Evolutionary conservation across 371 early-diverging fungal species (phyloP), one percentile per base, ranked within the genome.

Genomic region (Rhizopus arrhizus): DNA sequence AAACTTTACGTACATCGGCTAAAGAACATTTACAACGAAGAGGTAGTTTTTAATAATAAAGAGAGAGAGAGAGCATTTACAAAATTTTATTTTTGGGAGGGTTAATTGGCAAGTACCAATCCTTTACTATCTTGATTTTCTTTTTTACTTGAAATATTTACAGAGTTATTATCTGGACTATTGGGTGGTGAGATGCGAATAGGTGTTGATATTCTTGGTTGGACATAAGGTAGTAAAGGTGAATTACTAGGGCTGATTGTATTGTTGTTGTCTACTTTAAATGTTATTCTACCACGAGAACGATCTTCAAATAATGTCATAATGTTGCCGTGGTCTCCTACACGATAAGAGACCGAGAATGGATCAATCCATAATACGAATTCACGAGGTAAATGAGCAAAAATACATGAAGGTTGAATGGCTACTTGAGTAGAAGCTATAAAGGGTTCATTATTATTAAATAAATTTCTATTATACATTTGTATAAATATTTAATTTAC

Each of bases 281-380:
- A 59, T 16, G 81, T 75, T 54, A 87, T 68, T 54, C 85, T 70
- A 11, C 85, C 82, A 47, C 83, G 78, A 57, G 85, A 72, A 35
- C 84, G 74, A 65, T 90, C 89, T 56, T 87, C 87, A 66, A 88
- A 91, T 36, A 91, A 64, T 31, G 88, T 86, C 75, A 84, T 83
- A 59, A 90, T 80, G 31, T 81, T 78, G 11, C 89, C 90, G 56
- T 88, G 84, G 68, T 93, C 93, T 22, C 93, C 92, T 38, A 88
- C 82, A 22, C 90, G 73, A 73, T 90, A 93, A 9, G 88, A 82
- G 5, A 91, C 92, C 41, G 68, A 77, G 54, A 81, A 84, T n/a
- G 93, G 93, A 70, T 93, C 93, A 60, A 89, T 85, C 93, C 93
- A 93, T 8, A 93, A 66, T 12, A 90, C 88, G 28, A 91, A 73